Evolutionary conservation across 768 basidiomycete species (phyloP), one percentile per base, ranked within the genome.

Genomic region (Naganishia onofrii): DNA sequence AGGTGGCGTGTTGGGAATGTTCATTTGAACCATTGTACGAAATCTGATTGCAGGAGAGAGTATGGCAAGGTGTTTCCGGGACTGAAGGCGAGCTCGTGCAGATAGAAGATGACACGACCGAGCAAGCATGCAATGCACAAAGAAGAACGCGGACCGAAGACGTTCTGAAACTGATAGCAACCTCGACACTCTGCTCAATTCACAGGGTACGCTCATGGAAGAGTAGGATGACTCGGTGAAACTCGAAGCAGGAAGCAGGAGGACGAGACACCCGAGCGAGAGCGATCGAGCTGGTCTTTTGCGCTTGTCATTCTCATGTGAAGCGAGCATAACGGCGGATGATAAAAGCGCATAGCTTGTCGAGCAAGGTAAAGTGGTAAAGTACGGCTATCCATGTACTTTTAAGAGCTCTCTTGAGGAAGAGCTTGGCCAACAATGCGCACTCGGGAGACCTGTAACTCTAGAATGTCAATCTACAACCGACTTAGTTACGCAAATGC

Each of bases 1-100:
- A 52, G 78, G 75, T 19, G 75, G 52, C 8, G 74, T 73, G 19
- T 64, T 70, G 26, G 80, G 80, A 15, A 79, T 42, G 68, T 58
- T 52, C 57, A 44, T 13, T 15, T 42, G 42, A 8, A 58, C 60
- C 60, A 63, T 63, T 0, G 60, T 63, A 26, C 60, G 60, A 26
- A 12, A 34, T 28, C 55, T 15, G 32, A n/a, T 34, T 32, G 12
- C 8, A 10, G n/a, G 34, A 10, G 38, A n/a, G n/a, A 29, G n/a
- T 21, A 10, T 44, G 60, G 26, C 34, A 5, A 3, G 6, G 3
- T n/a, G n/a, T n/a, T n/a, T n/a, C n/a, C n/a, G n/a, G 26, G 42
- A n/a, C 36, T 7, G 60, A 63, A 63, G 26, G 60, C 60, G 60
- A 44, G 60, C 60, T 63, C 60, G 60, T 42, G n/a, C 38, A 15